Evolutionary conservation across 495 filamentous ascomycete species (phyloP).

Genomic region (Hypoxylon trugodes): DNA sequence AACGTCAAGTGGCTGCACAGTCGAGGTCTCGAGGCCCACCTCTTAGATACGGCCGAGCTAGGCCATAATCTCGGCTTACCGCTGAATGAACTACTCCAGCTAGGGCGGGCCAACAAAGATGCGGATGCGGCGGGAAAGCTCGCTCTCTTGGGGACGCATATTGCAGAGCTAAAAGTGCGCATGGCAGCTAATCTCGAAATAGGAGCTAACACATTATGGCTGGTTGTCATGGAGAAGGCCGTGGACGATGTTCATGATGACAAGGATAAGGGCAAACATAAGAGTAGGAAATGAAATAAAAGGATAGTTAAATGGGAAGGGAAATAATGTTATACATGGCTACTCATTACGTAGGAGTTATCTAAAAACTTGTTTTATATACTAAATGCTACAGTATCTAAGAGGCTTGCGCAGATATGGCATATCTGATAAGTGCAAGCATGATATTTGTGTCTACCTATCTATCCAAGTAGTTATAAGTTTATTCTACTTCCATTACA

Average conservation of each 20-base stretch:
- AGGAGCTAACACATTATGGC: conserved; percentile 37
- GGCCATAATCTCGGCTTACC: conserved; percentile 24
- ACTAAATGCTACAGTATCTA: too few species aligned
- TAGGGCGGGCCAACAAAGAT: conserved; percentile 6
- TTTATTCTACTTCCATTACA: too few species aligned
- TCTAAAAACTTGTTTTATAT: too few species aligned
- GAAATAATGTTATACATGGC: too few species aligned
- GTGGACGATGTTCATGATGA: too few species aligned
- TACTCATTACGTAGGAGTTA: too few species aligned
- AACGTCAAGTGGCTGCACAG: conserved; percentile 42
- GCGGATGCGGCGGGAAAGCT: conserved; percentile 28
- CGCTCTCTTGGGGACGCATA: conserved; percentile 21
- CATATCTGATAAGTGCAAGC: too few species aligned
- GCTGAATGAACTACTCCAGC: conserved; percentile 17
- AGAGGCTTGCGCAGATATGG: too few species aligned
- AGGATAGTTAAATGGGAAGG: too few species aligned
- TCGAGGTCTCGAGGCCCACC: conserved; percentile 30
- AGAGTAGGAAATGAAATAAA: background rate
- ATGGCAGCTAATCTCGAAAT: conserved; percentile 15
- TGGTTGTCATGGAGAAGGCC: conserved; percentile 27
- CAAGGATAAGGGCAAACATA: background rate
- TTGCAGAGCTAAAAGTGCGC: conserved; percentile 26
- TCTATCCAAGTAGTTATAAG: too few species aligned
- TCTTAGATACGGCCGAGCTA: conserved; percentile 41
- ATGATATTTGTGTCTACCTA: too few species aligned